Conservation (phyloP, 805 yeast genomes). For the Blastobotrys americana region DNA sequence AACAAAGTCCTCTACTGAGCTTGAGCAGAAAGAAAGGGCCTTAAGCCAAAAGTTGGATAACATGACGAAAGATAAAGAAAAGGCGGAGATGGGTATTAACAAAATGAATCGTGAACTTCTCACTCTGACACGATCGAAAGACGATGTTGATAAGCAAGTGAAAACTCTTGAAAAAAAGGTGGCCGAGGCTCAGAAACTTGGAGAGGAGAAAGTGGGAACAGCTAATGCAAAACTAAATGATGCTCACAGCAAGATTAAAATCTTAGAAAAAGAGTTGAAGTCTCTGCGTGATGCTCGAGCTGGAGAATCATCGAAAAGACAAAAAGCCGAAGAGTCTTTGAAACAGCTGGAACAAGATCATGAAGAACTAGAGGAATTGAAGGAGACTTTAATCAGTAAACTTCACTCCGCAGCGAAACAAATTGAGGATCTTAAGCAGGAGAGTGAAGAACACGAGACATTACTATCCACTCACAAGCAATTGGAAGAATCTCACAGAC, state of each 20-base stretch:
- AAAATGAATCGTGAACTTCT: constrained; percentile 83
- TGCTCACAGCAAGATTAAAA: constrained; percentile 23
- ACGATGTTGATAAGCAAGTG: constrained; percentile 40
- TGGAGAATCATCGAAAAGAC: constrained; percentile 20
- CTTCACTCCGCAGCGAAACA: constrained; percentile 37
- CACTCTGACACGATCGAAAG: constrained; percentile 53
- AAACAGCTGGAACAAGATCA: constrained; percentile 17
- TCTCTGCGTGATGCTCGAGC: constrained; percentile 4
- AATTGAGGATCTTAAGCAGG: constrained; percentile 24
- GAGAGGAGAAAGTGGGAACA: background rate
- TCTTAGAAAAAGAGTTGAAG: constrained; percentile 7
- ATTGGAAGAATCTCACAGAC: constrained; percentile 2
- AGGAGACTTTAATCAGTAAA: constrained; percentile 40
- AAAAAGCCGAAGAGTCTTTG: constrained; percentile 20
- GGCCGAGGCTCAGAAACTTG: constrained; percentile 14
- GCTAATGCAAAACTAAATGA: constrained; percentile 14
- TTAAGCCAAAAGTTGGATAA: constrained; percentile 31
- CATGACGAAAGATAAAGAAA: constrained; percentile 42
- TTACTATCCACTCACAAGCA: constrained; percentile 6
- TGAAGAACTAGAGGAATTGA: constrained; percentile 29
- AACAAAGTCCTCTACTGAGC: constrained; percentile 28
- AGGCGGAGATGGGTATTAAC: constrained; percentile 80
- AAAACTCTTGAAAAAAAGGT: constrained; percentile 40
- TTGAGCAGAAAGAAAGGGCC: constrained; percentile 28
- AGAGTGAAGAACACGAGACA: constrained; percentile 1